These are phyloP conservation scores for Mentha longifolia DNA, from an alignment of 257 asterid species.

Conservation along the genomic window DNA sequence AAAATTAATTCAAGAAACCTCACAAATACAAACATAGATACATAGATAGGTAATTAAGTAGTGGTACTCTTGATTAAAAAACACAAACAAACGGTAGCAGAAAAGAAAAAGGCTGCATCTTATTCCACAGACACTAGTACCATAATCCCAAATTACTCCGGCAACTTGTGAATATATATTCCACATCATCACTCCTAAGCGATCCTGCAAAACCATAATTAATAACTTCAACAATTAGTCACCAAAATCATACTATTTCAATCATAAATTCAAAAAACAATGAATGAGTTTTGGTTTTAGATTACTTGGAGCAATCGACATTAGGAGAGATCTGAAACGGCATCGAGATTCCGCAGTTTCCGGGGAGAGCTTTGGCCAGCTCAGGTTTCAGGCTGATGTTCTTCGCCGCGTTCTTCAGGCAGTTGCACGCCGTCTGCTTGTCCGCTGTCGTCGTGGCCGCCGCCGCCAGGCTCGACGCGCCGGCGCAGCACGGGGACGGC, in stretches of 20 bases:
- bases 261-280: too few relatives aligned
- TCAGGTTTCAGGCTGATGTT: conserved; percentile 39
- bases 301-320: conserved; percentile 65
- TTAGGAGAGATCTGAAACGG: conserved; percentile 49
- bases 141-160: background rate
- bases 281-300: too few relatives aligned
- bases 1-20: background rate
- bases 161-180: background rate
- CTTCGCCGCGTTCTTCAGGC: conserved; percentile 62
- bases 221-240: too few relatives aligned
- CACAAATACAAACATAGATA: background rate
- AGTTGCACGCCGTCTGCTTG: conserved; percentile 61
- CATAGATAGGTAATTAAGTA: background rate
- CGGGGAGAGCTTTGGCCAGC: conserved; percentile 55
- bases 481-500: conserved; percentile 57
- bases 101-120: background rate
- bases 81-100: too few relatives aligned
- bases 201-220: background rate
- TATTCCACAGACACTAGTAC: background rate
- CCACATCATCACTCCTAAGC: background rate
- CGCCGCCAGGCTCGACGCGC: conserved; percentile 48
- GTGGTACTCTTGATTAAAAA: too few relatives aligned
- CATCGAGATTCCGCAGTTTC: conserved; percentile 55
- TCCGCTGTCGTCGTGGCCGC: conserved; percentile 50
- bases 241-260: too few relatives aligned